Conservation (phyloP, 1,284 basidiomycete genomes). For the Sporisorium exsertum region DNA sequence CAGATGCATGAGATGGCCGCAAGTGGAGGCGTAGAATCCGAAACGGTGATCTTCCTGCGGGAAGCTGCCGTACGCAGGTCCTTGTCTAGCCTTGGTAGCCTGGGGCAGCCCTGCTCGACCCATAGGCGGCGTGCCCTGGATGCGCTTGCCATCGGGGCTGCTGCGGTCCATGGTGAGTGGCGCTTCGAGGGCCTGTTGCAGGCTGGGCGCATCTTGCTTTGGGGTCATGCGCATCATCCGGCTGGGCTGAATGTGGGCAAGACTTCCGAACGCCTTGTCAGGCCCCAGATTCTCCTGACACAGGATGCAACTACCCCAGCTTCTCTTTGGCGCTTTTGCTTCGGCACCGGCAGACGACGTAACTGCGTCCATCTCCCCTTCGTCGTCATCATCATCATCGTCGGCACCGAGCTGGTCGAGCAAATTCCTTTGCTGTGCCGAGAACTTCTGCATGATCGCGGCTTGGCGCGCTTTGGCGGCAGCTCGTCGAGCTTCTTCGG, state of each 20-base stretch:
- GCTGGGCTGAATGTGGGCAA: constrained; percentile 92
- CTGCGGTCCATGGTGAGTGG: constrained; percentile 68
- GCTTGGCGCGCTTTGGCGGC: constrained; percentile 66
- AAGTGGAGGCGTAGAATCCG: constrained; percentile 88
- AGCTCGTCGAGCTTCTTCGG: constrained; percentile 55
- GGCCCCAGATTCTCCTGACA: constrained; percentile 92
- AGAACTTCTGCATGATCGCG: constrained; percentile 68
- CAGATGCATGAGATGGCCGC: constrained; percentile 97
- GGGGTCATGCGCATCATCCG: constrained; percentile 83
- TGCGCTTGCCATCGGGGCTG: constrained; percentile 46
- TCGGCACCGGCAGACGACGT: constrained; percentile 21
- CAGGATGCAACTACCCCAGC: constrained; percentile 87
- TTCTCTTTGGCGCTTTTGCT: constrained; percentile 35
- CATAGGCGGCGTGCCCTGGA: constrained; percentile 41
- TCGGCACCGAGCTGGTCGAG: constrained; percentile 63
- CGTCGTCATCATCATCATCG: constrained; percentile 55
- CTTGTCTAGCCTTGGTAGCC: constrained; percentile 16
- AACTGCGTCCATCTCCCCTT: constrained; percentile 43
- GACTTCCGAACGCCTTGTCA: constrained; percentile 82
- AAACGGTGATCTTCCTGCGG: constrained; percentile 59
- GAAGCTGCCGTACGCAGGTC: constrained; percentile 69
- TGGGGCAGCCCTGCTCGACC: constrained; percentile 25
- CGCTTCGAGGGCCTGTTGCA: constrained; percentile 79
- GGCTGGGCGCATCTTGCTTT: constrained; percentile 76
- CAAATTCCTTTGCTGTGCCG: constrained; percentile 65